Evolutionary conservation across 2,329 filamentous ascomycete species (phyloP).

Genomic region (Xylaria hypoxylon): DNA sequence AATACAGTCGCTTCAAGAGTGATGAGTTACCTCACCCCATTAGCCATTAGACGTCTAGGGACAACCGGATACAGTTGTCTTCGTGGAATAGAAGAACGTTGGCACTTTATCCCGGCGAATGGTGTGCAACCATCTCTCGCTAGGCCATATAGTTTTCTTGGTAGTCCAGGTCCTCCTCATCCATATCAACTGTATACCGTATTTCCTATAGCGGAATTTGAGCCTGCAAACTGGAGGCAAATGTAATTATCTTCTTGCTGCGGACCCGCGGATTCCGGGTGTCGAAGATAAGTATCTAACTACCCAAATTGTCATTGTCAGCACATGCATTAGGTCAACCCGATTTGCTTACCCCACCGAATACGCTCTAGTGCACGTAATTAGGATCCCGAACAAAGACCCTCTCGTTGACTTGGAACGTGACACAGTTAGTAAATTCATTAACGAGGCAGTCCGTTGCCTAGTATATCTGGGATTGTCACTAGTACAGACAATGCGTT

Average conservation of each 20-base stretch:
- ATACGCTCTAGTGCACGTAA: no score
- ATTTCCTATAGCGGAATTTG: constrained; percentile 68
- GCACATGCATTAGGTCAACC: constrained; percentile 57
- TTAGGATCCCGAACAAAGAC: constrained; percentile 58
- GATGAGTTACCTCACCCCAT: background rate
- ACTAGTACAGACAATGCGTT: constrained; percentile 50
- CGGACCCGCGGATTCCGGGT: constrained; percentile 56
- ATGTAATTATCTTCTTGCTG: constrained; percentile 61
- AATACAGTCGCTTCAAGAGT: no score
- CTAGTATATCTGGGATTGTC: constrained; percentile 73
- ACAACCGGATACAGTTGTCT: background rate
- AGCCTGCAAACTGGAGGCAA: constrained; percentile 73
- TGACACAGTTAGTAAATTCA: constrained; percentile 70
- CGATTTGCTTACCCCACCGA: constrained; percentile 60
- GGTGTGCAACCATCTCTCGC: background rate
- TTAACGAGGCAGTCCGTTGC: constrained; percentile 67
- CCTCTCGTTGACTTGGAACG: constrained; percentile 67
- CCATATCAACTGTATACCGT: constrained; percentile 62
- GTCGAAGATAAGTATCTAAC: constrained; percentile 70
- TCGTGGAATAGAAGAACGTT: background rate
- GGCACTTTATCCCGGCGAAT: no score
- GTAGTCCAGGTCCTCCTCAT: constrained; percentile 54
- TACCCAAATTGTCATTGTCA: constrained; percentile 61
- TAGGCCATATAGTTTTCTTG: background rate
- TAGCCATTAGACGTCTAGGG: background rate